Percentiles rank a stretch among this genome's conserved stretches.
These are phyloP conservation scores for Bacterosira constricta DNA, from an alignment of 108 stramenopile genomes.

Conservation along the genomic window DNA sequence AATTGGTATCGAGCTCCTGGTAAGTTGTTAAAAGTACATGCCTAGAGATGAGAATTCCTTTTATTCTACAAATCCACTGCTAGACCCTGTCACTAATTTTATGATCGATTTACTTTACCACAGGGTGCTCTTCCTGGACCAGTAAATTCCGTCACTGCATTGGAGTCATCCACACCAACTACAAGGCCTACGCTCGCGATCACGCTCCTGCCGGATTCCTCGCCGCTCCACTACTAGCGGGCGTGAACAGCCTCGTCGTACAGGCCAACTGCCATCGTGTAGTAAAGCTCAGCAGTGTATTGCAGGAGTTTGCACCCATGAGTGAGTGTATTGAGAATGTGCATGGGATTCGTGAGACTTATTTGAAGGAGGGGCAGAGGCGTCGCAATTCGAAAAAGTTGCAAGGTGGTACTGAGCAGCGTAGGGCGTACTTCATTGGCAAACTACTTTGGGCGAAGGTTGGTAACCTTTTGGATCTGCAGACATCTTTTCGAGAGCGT, in stretches of 20 bases:
- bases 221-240: slow-evolving; percentile 38
- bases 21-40: background rate
- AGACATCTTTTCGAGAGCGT: slow-evolving; percentile 38
- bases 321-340: slow-evolving; percentile 79
- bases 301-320: slow-evolving; percentile 65
- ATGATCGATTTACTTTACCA: too few relatives aligned
- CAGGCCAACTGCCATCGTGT: slow-evolving; percentile 83
- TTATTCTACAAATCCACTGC: too few relatives aligned
- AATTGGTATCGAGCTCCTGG: slow-evolving; percentile 82
- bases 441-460: slow-evolving; percentile 83
- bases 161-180: slow-evolving; percentile 90
- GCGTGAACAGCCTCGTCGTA: slow-evolving; percentile 47
- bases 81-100: too few relatives aligned
- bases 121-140: slow-evolving; percentile 66
- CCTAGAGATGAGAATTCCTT: too few relatives aligned
- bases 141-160: slow-evolving; percentile 80
- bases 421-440: slow-evolving; percentile 78
- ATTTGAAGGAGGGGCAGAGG: slow-evolving; percentile 51
- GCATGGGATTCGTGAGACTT: slow-evolving; percentile 83
- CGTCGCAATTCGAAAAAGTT: background rate
- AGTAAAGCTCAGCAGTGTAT: slow-evolving; percentile 63
- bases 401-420: background rate
- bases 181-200: slow-evolving; percentile 62
- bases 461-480: slow-evolving; percentile 66
- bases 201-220: slow-evolving; percentile 42